Conservation (phyloP, 345 rosid genomes). For the Turnera subulata region DNA sequence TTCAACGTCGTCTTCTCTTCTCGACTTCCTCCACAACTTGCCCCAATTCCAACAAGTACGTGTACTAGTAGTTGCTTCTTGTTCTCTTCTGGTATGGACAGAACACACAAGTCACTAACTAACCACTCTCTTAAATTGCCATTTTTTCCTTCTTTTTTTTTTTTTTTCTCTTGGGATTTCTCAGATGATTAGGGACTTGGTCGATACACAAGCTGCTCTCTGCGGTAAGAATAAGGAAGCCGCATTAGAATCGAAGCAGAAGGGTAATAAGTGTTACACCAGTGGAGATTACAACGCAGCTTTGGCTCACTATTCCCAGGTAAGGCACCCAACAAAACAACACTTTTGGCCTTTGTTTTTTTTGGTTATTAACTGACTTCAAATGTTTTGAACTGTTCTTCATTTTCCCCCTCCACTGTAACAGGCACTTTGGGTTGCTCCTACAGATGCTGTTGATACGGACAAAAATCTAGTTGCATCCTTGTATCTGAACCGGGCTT, state of each 20-base stretch:
- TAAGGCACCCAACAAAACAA: background rate
- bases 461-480: slow-evolving; percentile 67
- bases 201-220: slow-evolving; percentile 38
- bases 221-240: slow-evolving; percentile 53
- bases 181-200: slow-evolving; percentile 52
- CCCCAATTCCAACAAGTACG: slow-evolving; percentile 55
- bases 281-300: slow-evolving; percentile 41
- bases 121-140: no score
- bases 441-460: slow-evolving; percentile 41
- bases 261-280: slow-evolving; percentile 52
- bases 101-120: no score
- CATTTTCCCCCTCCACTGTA: background rate
- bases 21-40: slow-evolving; percentile 40
- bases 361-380: background rate
- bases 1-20: slow-evolving; percentile 46
- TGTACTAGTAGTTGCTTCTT: background rate
- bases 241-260: slow-evolving; percentile 57
- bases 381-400: background rate
- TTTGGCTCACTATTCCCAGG: slow-evolving; percentile 58
- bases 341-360: background rate
- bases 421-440: slow-evolving; percentile 77
- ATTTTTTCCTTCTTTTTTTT: background rate
- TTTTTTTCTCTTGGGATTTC: background rate
- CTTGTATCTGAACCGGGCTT: slow-evolving; percentile 68
- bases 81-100: no score